Evolutionary conservation across 1,284 basidiomycete species (phyloP), one percentile per base, ranked within the genome.

Genomic region (Rugiboletus extremiorientalis): DNA sequence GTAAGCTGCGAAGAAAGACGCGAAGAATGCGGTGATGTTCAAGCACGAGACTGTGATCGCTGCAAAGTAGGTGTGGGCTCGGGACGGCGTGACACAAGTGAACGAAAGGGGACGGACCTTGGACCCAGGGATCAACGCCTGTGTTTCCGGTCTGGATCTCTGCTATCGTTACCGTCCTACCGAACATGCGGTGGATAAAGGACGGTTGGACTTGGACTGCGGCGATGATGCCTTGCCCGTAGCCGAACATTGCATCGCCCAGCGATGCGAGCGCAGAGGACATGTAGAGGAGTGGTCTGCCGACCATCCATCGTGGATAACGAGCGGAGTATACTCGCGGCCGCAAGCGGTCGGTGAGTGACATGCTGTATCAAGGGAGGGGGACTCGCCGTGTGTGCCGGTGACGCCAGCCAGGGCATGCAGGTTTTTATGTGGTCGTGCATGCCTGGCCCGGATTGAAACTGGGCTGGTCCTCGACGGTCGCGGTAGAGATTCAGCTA

Each of bases 161-260:
- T 31, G 68, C 66, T 57, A 79, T 59, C 4, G 78, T 78, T 16
- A 82, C 74, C 34, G 70, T 64, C 52, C 59, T 71, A 9, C 77
- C 76, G 52, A 79, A 83, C 75, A 83, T 80, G 18, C 76, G 70
- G 20, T 72, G 66, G 53, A 82, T 77, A 64, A 82, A 83, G 9
- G 76, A 76, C 6, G 81, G 81, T 58, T 83, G 81, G 43, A 83
- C 77, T 48, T 83, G 80, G 22, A 79, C 73, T 4, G 79, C 72
- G 7, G 80, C 80, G 37, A 82, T 81, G 60, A 79, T 77, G 4
- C 82, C 82, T 63, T 83, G 81, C 42, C 78, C 76, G 57, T 83
- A 84, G 4, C 82, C 82, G 58, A 84, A 81, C 74, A 82, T 79
- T 8, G 80, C 81, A 60, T 84, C 81, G 48, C 81, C 82, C 55